These are phyloP conservation scores for Leccinum proliferum DNA, from an alignment of 1,284 basidiomycete genomes.

Conservation along the genomic window DNA sequence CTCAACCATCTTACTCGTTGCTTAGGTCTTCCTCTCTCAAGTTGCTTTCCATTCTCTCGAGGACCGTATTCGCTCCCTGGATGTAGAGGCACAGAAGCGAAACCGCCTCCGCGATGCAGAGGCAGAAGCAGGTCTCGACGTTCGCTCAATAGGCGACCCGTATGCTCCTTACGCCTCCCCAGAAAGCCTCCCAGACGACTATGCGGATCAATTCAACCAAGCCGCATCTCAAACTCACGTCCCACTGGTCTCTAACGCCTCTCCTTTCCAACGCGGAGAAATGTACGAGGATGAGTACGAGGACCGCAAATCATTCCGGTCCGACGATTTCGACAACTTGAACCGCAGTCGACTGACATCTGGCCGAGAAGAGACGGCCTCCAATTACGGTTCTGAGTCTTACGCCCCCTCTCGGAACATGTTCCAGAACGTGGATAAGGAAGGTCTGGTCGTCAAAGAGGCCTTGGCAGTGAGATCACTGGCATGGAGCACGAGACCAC, in stretches of 20 bases:
- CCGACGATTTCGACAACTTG: conserved; percentile 72
- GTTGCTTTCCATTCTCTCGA: no score
- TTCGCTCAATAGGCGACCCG: conserved; percentile 51
- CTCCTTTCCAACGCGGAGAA: neutral
- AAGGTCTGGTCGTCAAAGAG: conserved; percentile 74
- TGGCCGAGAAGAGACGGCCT: conserved; percentile 70
- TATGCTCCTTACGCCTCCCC: conserved; percentile 69
- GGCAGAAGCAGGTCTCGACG: no score
- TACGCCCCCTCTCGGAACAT: conserved; percentile 94
- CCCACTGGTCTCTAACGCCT: conserved; percentile 56
- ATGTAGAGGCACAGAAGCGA: no score
- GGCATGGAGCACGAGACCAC: conserved; percentile 79
- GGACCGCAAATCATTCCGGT: conserved; percentile 40
- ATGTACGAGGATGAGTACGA: neutral
- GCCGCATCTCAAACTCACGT: conserved; percentile 55
- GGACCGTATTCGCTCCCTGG: no score
- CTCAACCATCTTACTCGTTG: no score
- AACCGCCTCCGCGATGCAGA: no score
- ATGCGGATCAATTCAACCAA: conserved; percentile 42
- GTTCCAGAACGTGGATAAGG: conserved; percentile 80
- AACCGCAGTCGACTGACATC: conserved; percentile 71
- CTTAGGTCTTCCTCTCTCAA: no score
- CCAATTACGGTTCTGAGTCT: conserved; percentile 81
- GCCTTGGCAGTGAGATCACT: conserved; percentile 71
- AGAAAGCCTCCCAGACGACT: conserved; percentile 32